These are phyloP conservation scores for Gracilariopsis chorda DNA, from an alignment of 23 red algal species.

Conservation along the genomic window DNA sequence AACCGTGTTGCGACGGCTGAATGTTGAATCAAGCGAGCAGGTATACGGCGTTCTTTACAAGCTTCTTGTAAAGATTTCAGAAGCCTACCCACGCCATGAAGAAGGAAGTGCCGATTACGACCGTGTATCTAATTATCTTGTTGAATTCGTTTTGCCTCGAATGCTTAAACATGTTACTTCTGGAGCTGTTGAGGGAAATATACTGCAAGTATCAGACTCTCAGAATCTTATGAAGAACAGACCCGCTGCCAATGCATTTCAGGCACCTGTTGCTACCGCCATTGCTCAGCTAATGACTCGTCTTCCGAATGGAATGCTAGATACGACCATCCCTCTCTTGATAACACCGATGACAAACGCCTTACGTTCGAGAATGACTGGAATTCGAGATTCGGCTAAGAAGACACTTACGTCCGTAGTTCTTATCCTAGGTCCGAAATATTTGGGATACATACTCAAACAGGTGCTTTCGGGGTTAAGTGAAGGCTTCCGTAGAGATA, in stretches of 20 bases:
- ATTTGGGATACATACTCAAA: conserved; percentile 55
- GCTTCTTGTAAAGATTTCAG: conserved; percentile 32
- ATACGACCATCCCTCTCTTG: conserved; percentile 22
- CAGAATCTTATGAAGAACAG: not conserved
- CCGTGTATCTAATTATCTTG: not conserved
- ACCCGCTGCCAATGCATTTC: conserved; percentile 24
- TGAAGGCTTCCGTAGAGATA: conserved; percentile 58
- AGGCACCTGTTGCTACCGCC: conserved; percentile 48
- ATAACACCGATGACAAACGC: conserved; percentile 53
- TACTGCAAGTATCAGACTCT: not conserved
- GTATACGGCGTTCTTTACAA: conserved; percentile 5
- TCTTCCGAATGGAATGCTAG: not conserved
- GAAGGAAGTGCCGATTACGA: not conserved
- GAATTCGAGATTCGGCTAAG: conserved; percentile 51
- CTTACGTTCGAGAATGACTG: conserved; percentile 58
- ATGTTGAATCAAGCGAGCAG: not conserved
- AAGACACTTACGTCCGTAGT: conserved; percentile 43
- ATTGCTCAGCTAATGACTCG: conserved; percentile 34
- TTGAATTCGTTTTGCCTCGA: conserved; percentile 7
- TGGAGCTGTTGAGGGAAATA: conserved; percentile 39
- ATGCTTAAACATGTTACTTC: conserved; percentile 49
- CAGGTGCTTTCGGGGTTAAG: conserved; percentile 33
- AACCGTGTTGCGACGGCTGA: not conserved
- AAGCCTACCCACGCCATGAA: conserved; percentile 12
- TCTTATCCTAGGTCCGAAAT: conserved; percentile 49